Conservation (phyloP, 2,329 filamentous ascomycete species). For the Microdochium bolleyi region DNA sequence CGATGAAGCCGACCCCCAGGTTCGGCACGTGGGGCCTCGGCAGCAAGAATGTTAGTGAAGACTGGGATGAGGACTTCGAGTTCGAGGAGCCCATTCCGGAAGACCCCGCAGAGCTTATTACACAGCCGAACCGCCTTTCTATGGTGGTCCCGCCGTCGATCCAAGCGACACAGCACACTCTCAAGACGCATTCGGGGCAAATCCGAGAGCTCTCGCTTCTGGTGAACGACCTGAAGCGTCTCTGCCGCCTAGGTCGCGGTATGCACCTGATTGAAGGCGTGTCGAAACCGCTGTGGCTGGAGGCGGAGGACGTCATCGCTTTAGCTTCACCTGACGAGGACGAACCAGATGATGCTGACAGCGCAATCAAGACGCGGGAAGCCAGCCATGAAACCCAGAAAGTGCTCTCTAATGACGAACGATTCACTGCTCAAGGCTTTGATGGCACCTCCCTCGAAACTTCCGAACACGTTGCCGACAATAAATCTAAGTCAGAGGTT, state of each 20-base stretch:
- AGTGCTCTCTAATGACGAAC: constrained; percentile 29
- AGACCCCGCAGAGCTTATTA: constrained; percentile 26
- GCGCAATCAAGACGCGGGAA: constrained; percentile 19
- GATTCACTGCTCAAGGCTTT: constrained; percentile 37
- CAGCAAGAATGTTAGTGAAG: constrained; percentile 73
- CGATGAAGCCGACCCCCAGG: constrained; percentile 52
- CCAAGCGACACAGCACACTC: constrained; percentile 72
- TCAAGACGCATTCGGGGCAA: constrained; percentile 77
- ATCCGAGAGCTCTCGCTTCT: constrained; percentile 73
- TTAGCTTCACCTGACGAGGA: constrained; percentile 67
- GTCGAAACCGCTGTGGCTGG: constrained; percentile 60
- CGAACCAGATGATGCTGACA: constrained; percentile 28
- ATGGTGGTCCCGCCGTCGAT: constrained; percentile 77
- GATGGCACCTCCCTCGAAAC: constrained; percentile 35
- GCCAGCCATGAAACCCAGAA: constrained; percentile 27
- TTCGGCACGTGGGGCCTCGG: constrained; percentile 78
- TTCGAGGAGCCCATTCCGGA: constrained; percentile 39
- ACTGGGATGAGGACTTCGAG: constrained; percentile 88
- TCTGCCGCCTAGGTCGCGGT: constrained; percentile 62
- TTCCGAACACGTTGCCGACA: constrained; percentile 28
- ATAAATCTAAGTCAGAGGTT: constrained; percentile 33
- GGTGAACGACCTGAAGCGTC: constrained; percentile 75
- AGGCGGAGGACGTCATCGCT: constrained; percentile 81
- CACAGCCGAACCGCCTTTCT: constrained; percentile 26
- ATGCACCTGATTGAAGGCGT: constrained; percentile 56